These are phyloP conservation scores for Melaleuca quinquenervia DNA, from an alignment of 345 rosid species.

Conservation along the genomic window DNA sequence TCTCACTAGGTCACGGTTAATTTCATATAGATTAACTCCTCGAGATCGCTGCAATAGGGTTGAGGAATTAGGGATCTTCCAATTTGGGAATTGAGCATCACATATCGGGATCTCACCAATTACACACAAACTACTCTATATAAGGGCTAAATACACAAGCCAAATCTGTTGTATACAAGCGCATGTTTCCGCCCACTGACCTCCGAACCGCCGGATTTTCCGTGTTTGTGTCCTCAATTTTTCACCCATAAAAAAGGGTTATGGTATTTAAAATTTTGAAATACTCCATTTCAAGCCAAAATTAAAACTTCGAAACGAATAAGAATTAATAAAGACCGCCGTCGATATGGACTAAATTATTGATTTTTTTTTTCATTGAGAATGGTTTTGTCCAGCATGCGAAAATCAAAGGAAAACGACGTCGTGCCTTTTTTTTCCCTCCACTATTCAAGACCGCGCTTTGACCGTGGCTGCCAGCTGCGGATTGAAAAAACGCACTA, in stretches of 20 bases:
- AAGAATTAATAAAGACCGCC: background rate
- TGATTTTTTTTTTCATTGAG: background rate
- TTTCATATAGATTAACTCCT: background rate
- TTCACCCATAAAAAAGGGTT: too few species aligned
- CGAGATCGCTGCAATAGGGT: background rate
- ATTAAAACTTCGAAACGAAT: background rate
- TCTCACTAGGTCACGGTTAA: background rate
- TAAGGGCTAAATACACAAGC: too few species aligned
- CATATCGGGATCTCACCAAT: background rate
- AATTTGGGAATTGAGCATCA: background rate
- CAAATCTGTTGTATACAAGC: background rate
- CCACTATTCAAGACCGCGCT: background rate
- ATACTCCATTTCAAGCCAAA: background rate
- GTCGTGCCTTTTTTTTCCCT: background rate
- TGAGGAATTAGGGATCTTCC: background rate
- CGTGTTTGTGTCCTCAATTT: background rate
- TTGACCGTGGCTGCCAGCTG: background rate
- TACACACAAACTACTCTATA: accelerated
- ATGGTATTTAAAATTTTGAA: background rate
- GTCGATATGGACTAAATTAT: background rate
- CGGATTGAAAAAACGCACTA: background rate
- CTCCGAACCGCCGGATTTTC: background rate
- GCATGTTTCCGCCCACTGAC: background rate
- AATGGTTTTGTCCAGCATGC: background rate
- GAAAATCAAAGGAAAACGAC: background rate